Evolutionary conservation across 2,329 filamentous ascomycete genomes (phyloP), one percentile per base, ranked within the genome.

Genomic region (Aspergillus texensis): DNA sequence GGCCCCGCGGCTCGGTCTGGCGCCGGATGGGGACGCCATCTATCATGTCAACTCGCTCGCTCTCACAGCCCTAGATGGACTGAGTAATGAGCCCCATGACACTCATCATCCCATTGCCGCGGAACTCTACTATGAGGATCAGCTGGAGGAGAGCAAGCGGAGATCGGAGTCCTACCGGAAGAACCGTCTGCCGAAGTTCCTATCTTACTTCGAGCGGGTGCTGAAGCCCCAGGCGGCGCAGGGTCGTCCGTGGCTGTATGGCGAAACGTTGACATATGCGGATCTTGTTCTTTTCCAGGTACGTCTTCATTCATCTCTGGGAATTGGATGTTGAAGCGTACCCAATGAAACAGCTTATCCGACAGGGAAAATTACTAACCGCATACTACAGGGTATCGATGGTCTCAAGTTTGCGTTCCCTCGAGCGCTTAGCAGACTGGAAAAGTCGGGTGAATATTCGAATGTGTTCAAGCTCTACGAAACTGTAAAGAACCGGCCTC

Each of bases 111-210:
- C 52, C n/a, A 10, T 55, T 16, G 52, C 52, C 52, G 2, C 4
- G 21, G 52, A 55, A 19, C 52, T 55, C 52, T 39, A 55, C 32
- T 55, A 55, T 11, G 52, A 55, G 14, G 52, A 55, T 16, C 52
- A 55, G 32, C 1, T 39, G 10, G 32, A 55, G 32, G 52, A 55
- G 34, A 55, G 52, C 21, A 39, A 55, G 21, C 21, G 32, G 6
- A 21, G 12, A 26, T 21, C 52, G 6, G 52, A 55, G 10, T 55
- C 52, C 2, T 55, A 55, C 24, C 52, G 52, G n/a, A 39, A 12
- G 14, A 39, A 55, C 10, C 52, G 52, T 6, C 52, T 55, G 5
- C 52, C 52, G 1, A 55, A 55, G 34, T 55, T 39, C 30, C n/a
- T 55, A 0, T 21, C 16, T 3, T 55, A 55, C 4, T 55, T 55